Percentiles rank a stretch among this genome's conserved stretches.
Conservation (phyloP, 2,329 filamentous ascomycete species). For the Cordyceps militaris region DNA sequence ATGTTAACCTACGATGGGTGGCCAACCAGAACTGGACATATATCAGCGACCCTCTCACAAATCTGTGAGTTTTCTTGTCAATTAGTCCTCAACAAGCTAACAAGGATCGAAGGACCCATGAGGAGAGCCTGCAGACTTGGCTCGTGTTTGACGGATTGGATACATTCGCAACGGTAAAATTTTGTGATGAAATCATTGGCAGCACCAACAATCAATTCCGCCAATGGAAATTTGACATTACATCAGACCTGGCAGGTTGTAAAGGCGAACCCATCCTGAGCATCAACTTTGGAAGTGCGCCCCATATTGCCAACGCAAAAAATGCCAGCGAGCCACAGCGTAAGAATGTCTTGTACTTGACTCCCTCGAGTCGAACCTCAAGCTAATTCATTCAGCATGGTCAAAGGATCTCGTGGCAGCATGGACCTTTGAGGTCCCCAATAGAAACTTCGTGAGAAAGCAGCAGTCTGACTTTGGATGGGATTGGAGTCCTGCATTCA, state of each 20-base stretch:
- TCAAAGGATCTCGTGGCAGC: neutral
- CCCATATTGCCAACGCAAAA: slow-evolving; percentile 13
- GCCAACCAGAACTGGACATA: slow-evolving; percentile 51
- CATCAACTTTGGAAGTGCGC: slow-evolving; percentile 19
- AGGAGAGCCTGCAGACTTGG: slow-evolving; percentile 34
- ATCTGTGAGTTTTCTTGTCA: slow-evolving; percentile 23
- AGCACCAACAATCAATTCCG: slow-evolving; percentile 56
- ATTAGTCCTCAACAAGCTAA: neutral
- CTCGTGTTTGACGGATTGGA: slow-evolving; percentile 57
- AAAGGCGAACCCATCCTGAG: slow-evolving; percentile 10
- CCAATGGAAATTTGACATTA: slow-evolving; percentile 53
- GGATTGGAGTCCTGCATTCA: slow-evolving; percentile 57
- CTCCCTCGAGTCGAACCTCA: neutral
- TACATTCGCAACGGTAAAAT: slow-evolving; percentile 49
- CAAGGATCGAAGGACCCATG: slow-evolving; percentile 9
- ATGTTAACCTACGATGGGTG: slow-evolving; percentile 55
- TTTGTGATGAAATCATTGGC: slow-evolving; percentile 48
- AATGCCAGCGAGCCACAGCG: slow-evolving; percentile 4
- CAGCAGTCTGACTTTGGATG: slow-evolving; percentile 58
- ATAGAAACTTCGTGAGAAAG: slow-evolving; percentile 39
- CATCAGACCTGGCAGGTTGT: slow-evolving; percentile 30
- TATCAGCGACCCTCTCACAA: slow-evolving; percentile 28
- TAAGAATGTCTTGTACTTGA: neutral
- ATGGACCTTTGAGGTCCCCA: slow-evolving; percentile 6
- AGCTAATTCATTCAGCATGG: neutral